A percentile compares a stretch with the other conserved stretches of the same genome.
These are phyloP conservation scores for Linaria vulgaris DNA, from an alignment of 257 asterid species.

Conservation along the genomic window DNA sequence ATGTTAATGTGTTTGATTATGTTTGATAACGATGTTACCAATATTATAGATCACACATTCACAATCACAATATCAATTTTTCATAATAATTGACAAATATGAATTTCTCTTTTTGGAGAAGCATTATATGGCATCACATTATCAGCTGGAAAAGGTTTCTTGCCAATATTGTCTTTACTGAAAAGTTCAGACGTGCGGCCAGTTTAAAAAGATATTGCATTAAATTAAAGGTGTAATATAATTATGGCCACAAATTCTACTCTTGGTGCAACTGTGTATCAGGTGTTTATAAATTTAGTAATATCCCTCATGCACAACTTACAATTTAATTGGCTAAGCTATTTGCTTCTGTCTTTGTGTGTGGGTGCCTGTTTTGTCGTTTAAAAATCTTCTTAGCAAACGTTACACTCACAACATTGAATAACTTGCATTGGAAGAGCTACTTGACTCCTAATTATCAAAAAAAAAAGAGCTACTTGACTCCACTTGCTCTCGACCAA, in stretches of 20 bases:
- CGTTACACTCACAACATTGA: neutral
- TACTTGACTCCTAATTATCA: neutral
- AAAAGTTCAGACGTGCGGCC: too few relatives aligned
- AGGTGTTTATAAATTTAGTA: neutral
- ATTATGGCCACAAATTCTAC: too few relatives aligned
- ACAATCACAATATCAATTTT: neutral
- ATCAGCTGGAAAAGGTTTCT: neutral
- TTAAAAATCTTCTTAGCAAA: neutral
- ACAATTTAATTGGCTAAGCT: neutral
- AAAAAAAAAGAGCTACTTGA: neutral
- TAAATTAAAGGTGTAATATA: too few relatives aligned
- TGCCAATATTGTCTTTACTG: neutral
- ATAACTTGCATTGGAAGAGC: neutral
- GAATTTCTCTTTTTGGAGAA: neutral
- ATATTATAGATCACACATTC: neutral
- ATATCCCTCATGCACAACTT: neutral
- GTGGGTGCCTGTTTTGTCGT: neutral
- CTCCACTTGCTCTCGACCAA: constrained; percentile 16
- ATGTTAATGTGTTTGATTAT: constrained; percentile 7
- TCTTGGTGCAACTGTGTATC: too few relatives aligned
- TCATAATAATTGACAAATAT: neutral
- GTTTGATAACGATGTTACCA: constrained; percentile 12
- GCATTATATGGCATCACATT: too few relatives aligned
- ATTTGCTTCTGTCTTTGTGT: neutral
- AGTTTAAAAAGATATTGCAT: too few relatives aligned